Evolutionary conservation across 306 rosid genomes (phyloP), one percentile per base, ranked within the genome.

Genomic region (Cucumis hystrix): DNA sequence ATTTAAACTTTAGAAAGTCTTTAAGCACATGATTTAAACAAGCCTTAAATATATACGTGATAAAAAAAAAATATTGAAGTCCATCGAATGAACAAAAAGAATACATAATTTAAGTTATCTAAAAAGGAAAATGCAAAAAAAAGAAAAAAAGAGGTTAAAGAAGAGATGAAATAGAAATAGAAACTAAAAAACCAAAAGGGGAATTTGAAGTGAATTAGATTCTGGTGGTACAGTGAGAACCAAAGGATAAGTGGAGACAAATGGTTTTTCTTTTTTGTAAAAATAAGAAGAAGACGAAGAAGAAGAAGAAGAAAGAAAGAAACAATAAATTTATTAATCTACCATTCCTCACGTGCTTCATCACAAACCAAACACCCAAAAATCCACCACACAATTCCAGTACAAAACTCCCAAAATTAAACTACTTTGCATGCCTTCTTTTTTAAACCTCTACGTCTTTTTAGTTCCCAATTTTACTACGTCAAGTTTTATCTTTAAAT

Each of bases 331-430:
- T 8, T 61, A 25, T 59, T 74, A 56, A 33, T 74, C 64, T 25
- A 18, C 18, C 77, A 12, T 1, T 33, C 78, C 65, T 74, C 78
- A 74, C 65, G 78, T 74, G 78, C 78, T 18, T 52, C 77, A 52
- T 75, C 64, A 20, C 16, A 61, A 14, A 6, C n/a, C 23, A n/a
- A 56, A 75, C n/a, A 6, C 59, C 69, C 21, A 5, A 61, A 33
- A 30, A 59, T 10, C 45, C 43, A 76, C 35, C 64, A 1, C n/a
- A 75, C 45, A 64, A 1, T 64, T 64, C 18, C n/a, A 51, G 4
- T 10, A 4, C 9, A 45, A 10, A 45, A 10, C 0, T 45, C 4
- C 7, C 51, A 2, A 45, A 45, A 45, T 45, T 45, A 28, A 28
- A 28, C 3, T 28, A 33, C 37, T 33, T 4, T 33, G 37, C 5